These are phyloP conservation scores for Ceratobasidium sp. DNA, from an alignment of 1,284 basidiomycete species.

Conservation along the genomic window DNA sequence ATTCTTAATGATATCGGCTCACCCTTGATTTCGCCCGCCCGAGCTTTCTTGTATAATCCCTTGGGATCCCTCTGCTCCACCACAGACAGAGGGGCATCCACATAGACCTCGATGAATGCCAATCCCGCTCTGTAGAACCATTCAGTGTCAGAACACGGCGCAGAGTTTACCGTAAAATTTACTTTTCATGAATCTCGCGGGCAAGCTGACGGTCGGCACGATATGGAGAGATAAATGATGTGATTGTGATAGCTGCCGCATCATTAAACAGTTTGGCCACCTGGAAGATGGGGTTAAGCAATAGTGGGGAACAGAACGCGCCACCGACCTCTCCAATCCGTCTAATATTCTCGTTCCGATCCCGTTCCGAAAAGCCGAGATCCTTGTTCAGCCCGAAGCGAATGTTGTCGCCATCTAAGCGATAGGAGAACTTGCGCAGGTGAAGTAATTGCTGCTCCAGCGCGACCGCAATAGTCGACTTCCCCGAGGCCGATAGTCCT, in stretches of 20 bases:
- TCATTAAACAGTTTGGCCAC: conserved; percentile 95
- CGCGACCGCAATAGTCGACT: conserved; percentile 95
- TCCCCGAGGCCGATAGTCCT: conserved; percentile 19
- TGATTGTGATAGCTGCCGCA: conserved; percentile 83
- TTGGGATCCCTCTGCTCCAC: conserved; percentile 96
- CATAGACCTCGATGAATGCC: conserved; percentile 92
- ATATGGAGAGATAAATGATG: conserved; percentile 99
- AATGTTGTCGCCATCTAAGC: conserved; percentile 96
- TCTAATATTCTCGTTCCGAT: conserved; percentile 96
- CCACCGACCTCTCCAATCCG: conserved; percentile 89
- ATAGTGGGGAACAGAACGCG: not conserved
- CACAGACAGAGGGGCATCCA: conserved; percentile 89
- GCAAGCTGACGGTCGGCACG: conserved; percentile 85
- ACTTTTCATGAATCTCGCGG: conserved; percentile 78
- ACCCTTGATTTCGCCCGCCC: conserved; percentile 97
- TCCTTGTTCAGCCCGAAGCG: conserved; percentile 98
- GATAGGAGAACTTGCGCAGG: conserved; percentile 83
- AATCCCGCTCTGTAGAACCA: conserved; percentile 57
- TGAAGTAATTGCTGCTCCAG: conserved; percentile 96
- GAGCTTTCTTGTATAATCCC: conserved; percentile 96
- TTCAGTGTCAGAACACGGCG: not conserved
- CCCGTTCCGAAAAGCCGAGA: conserved; percentile 94
- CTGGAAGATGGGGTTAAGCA: conserved; percentile 52
- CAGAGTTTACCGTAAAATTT: not conserved
- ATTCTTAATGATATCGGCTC: no score